phyloP scores from a whole-genome alignment of 2,329 filamentous ascomycete species.

The Eutypella sp. region DNA sequence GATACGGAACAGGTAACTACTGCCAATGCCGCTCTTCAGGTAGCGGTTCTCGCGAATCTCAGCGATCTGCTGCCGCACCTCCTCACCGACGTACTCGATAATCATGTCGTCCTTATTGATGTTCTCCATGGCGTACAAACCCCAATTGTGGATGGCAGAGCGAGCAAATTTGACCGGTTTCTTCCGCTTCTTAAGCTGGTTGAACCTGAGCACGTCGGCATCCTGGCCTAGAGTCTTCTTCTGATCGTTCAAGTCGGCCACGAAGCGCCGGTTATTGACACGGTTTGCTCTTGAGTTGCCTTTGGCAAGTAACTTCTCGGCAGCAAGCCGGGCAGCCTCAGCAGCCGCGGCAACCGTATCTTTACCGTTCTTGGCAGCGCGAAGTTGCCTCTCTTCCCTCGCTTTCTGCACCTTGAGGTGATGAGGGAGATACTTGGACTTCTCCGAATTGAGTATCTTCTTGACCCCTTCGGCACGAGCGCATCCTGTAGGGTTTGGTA shows the following conservation, averaged over 20 bases:
- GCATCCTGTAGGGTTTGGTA: slow-evolving; percentile 77
- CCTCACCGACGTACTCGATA: slow-evolving; percentile 98
- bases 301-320: slow-evolving; percentile 77
- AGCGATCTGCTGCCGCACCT: slow-evolving; percentile 94
- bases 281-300: slow-evolving; percentile 90
- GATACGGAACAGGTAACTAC: slow-evolving; percentile 95
- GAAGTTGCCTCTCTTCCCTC: slow-evolving; percentile 84
- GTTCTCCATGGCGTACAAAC: slow-evolving; percentile 94
- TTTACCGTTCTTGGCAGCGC: slow-evolving; percentile 58
- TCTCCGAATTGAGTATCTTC: slow-evolving; percentile 94
- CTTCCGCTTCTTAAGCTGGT: slow-evolving; percentile 98
- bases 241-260: slow-evolving; percentile 92
- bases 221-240: slow-evolving; percentile 81
- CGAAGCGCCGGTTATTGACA: slow-evolving; percentile 89
- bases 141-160: slow-evolving; percentile 98
- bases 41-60: slow-evolving; percentile 91
- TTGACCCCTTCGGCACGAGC: slow-evolving; percentile 91
- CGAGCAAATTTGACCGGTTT: slow-evolving; percentile 97
- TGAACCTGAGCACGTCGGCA: slow-evolving; percentile 91
- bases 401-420: slow-evolving; percentile 93
- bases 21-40: slow-evolving; percentile 92
- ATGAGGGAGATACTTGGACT: slow-evolving; percentile 96
- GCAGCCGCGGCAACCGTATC: slow-evolving; percentile 62
- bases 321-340: slow-evolving; percentile 66
- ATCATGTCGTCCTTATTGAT: slow-evolving; percentile 99